A percentile compares a stretch with the other conserved stretches of the same genome.
Conservation (phyloP, 106 monocot species). For the Agapanthus africanus region DNA sequence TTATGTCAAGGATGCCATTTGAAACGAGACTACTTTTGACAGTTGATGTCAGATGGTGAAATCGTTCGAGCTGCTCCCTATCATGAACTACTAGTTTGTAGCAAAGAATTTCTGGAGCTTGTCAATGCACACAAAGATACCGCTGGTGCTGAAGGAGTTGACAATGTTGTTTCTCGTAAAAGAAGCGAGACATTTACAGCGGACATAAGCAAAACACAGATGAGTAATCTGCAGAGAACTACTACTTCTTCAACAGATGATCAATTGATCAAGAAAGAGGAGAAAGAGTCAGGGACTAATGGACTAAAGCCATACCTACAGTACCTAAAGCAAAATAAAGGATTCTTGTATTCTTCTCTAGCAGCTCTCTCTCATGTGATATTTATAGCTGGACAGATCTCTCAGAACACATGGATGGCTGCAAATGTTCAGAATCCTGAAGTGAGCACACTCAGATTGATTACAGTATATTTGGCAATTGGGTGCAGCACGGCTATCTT, state of each 20-base stretch:
- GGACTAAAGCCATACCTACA: constrained; percentile 73
- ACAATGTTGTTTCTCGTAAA: constrained; percentile 12
- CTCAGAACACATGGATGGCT: constrained; percentile 98
- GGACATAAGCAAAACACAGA: constrained; percentile 17
- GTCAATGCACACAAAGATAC: constrained; percentile 81
- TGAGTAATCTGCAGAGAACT: constrained; percentile 10
- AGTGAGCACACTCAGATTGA: constrained; percentile 60
- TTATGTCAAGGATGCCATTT: not conserved
- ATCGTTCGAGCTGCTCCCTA: constrained; percentile 46
- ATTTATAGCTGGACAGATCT: constrained; percentile 76
- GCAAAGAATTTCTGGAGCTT: constrained; percentile 69
- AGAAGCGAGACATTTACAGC: constrained; percentile 13
- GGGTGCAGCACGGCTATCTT: constrained; percentile 47
- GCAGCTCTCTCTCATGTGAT: constrained; percentile 41
- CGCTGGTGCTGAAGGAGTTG: constrained; percentile 33
- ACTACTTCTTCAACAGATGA: constrained; percentile 14
- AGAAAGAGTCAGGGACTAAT: constrained; percentile 65
- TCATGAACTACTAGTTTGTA: constrained; percentile 42
- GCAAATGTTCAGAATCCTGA: constrained; percentile 69
- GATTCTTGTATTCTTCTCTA: constrained; percentile 44
- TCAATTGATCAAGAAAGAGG: constrained; percentile 94
- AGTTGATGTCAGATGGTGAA: constrained; percentile 89
- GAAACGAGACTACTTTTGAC: constrained; percentile 8
- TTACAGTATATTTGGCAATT: constrained; percentile 67
- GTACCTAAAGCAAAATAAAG: constrained; percentile 82